Evolutionary conservation across 2,329 filamentous ascomycete genomes (phyloP), one percentile per base, ranked within the genome.

Genomic region (Monosporascus sp.): DNA sequence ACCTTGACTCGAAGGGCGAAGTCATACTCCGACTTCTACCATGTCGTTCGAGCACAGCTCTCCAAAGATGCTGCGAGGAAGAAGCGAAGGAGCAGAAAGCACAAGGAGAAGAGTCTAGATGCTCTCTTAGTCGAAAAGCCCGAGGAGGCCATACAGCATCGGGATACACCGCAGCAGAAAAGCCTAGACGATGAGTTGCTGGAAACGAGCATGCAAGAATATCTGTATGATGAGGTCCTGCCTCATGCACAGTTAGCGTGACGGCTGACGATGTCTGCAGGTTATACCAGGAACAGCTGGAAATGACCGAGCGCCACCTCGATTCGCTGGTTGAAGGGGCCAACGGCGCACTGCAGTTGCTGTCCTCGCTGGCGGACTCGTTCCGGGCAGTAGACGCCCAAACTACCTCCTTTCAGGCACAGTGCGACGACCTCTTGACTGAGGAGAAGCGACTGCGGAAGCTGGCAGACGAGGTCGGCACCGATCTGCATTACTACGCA

Each of bases 401-500:
- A 72, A 99, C 94, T 0, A 89, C 88, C n/a, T 87, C 88, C 15
- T 97, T 99, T 74, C 89, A 92, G 67, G 84, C 87, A 47, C 91
- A 96, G 70, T 99, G 94, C 71, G 90, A 97, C 66, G 88, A 90
- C 52, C 78, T 99, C 2, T 75, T 97, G 31, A 77, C 82, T 1
- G 92, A 96, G 63, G 91, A 97, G 72, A 83, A 81, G 62, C 84
- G 89, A 24, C 79, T 97, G 41, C 85, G 89, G 56, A 81, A 80
- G 59, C 79, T 99, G 43, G 90, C 91, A 3, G 84, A 95, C 60
- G 87, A 91, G 54, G 87, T 99, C 52, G 87, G 89, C 25, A 88
- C 89, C 24, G 95, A 97, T 62, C 76, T 97, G n/a, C 86, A 92
- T 65, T 97, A 96, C 71, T 99, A 99, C 69, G 84, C 88, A 20